Evolutionary conservation across 257 asterid genomes (phyloP), one percentile per base, ranked within the genome.

Genomic region (Nicotiana sylvestris): DNA sequence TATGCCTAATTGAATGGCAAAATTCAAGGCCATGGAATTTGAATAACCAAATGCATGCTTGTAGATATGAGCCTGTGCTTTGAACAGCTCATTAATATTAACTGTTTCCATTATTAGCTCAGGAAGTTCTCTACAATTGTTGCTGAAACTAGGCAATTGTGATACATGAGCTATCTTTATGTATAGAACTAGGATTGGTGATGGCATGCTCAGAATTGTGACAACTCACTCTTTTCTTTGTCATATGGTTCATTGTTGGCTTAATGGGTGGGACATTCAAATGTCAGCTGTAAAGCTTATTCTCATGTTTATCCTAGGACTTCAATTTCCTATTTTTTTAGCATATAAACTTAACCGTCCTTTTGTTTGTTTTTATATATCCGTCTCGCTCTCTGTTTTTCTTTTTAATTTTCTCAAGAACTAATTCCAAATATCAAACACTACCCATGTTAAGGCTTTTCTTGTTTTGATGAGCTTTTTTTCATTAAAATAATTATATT

Each of bases 11-110:
- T 86, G 81, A 69, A 86, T 25, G 25, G 82, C 83, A 66, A 81
- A 76, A 25, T 81, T 49, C 12, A 86, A 81, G 8, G 82, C 57
- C 83, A 84, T 81, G 35, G 89, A 81, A 72, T 83, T 83, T 35
- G 76, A 65, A 82, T 68, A 83, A 62, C 32, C 70, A 33, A 65
- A 65, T 25, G 49, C 70, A 62, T 83, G 86, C 43, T 57, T 72
- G 66, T 62, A 86, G 6, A 86, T 65, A 57, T 86, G 83, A 83
- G 81, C 78, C 58, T 76, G 85, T 46, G 85, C 84, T 4, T 83
- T 33, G 35, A 86, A 78, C 32, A 86, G 77, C 53, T 86, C 87
- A 58, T 33, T 61, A 25, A 32, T 78, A 51, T 76, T 83, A 17
- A 15, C 9, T 49, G 21, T 17, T 80, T 32, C 82, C 82, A 80